A percentile compares a stretch with the other conserved stretches of the same genome.
phyloP scores from a whole-genome alignment of 768 basidiomycete species.

The Tricholoma furcatifolium region DNA sequence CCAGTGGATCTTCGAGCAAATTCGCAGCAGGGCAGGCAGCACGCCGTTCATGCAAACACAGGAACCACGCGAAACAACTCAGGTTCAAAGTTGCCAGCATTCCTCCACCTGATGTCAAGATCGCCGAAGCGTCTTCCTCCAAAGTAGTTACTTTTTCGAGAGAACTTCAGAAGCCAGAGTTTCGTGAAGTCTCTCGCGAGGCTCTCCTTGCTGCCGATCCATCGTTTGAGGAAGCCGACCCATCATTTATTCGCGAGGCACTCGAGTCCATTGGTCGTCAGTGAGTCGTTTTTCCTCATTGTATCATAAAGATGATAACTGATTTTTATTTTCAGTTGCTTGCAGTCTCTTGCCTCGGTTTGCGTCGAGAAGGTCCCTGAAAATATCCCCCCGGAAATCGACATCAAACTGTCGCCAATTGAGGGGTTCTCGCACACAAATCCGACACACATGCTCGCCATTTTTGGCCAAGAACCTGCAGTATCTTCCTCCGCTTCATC shows the following conservation, averaged over 20 bases:
- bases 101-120: conserved; percentile 28
- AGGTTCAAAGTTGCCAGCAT: conserved; percentile 24
- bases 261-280: conserved; percentile 42
- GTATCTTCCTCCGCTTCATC: conserved; percentile 13
- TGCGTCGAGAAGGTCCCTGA: conserved; percentile 26
- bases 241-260: conserved; percentile 53
- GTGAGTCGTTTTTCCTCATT: conserved; percentile 27
- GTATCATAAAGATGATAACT: neutral
- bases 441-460: conserved; percentile 56
- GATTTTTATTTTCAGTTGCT: conserved; percentile 27
- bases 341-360: conserved; percentile 38
- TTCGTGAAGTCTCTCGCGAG: conserved; percentile 42
- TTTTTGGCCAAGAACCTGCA: conserved; percentile 25
- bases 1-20: conserved; percentile 26
- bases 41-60: conserved; percentile 25
- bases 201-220: conserved; percentile 51
- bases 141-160: conserved; percentile 45
- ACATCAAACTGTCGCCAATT: conserved; percentile 20
- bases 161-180: conserved; percentile 51
- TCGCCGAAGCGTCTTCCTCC: conserved; percentile 28
- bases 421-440: conserved; percentile 27
- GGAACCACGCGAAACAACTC: conserved; percentile 21
- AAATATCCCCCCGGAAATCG: conserved; percentile 41
- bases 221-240: conserved; percentile 42
- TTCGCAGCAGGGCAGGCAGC: conserved; percentile 39